Evolutionary conservation across 108 stramenopile species (phyloP), one percentile per base, ranked within the genome.

Genomic region (Seminavis robusta): DNA sequence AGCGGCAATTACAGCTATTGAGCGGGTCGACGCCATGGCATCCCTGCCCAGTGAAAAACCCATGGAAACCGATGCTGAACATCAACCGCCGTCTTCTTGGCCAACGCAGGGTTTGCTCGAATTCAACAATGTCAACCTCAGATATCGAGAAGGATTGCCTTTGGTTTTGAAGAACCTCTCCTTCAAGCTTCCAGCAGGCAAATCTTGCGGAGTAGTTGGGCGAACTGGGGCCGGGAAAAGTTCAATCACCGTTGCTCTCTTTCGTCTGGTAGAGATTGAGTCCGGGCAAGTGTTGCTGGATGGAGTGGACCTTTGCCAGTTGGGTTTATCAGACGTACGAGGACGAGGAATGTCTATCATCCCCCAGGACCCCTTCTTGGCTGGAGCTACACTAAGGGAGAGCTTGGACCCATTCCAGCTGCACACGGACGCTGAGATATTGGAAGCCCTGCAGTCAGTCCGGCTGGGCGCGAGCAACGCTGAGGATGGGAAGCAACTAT

Each of bases 341-440:
- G 85, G 85, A 9, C 59, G 86, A 10, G 59, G 81, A 15, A 81
- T 86, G 59, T 62, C 73, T 1, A 95, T 98, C 43, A 95, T 98
- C 32, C 95, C 95, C 0, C 97, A 98, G 61, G 89, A 95, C 47
- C 95, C 95, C 4, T 78, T 95, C 34, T 69, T 98, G 27, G 94
- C 95, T 55, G 81, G 88, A 11, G 95, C 94, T 11, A 88, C 91
- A 3, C 59, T 98, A 24, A 71, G 95, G 26, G 80, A 91, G 25
- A 91, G 93, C 56, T 49, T 98, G 2, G 97, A 98, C 57, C 95
- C 95, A 0, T 95, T 95, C 42, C 74, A 63, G 2, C 32, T 53
- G 34, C 71, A 65, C 8, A 48, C 59, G 0, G 90, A 92, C 51
- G 72, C 61, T 19, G 79, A 78, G 27, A 73, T 94, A 30, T 30